phyloP scores from a whole-genome alignment of 139 green algal species.

The Zygnema cylindricum region DNA sequence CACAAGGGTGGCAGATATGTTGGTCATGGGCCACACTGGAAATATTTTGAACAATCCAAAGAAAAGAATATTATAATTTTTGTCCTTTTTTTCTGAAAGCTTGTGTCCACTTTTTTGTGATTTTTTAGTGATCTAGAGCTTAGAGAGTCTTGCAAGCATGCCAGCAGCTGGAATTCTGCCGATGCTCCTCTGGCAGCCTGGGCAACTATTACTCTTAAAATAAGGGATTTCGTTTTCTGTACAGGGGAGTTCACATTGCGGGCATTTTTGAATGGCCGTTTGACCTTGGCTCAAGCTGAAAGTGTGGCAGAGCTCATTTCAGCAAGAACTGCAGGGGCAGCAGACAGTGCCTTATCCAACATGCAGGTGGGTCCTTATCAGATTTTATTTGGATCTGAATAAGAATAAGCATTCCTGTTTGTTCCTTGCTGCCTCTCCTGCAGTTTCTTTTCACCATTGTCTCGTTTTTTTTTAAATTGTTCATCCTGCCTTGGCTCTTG shows the following conservation, averaged over 20 bases:
- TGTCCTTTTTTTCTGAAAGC: too few species aligned
- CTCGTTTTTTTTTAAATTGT: not conserved
- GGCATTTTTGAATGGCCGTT: conserved; percentile 94
- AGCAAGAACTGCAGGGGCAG: conserved; percentile 81
- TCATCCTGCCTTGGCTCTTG: too few species aligned
- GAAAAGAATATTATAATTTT: too few species aligned
- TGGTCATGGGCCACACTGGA: too few species aligned
- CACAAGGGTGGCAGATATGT: too few species aligned
- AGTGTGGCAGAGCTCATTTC: conserved; percentile 81
- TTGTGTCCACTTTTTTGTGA: too few species aligned
- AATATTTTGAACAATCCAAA: too few species aligned
- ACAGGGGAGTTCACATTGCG: conserved; percentile 94
- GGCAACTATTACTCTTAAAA: too few species aligned
- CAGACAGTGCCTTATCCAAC: conserved; percentile 85
- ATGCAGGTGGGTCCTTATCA: conserved; percentile 32
- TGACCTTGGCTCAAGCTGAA: conserved; percentile 81
- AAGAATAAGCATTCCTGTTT: not conserved
- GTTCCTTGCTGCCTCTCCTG: not conserved
- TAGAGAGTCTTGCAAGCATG: too few species aligned
- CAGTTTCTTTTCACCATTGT: not conserved
- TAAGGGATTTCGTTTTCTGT: not conserved
- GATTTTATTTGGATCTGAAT: not conserved
- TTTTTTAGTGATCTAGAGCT: too few species aligned
- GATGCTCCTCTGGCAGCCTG: too few species aligned
- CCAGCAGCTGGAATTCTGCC: too few species aligned